These are phyloP conservation scores for Pyrus pyrifolia DNA, from an alignment of 306 rosid species.

Conservation along the genomic window DNA sequence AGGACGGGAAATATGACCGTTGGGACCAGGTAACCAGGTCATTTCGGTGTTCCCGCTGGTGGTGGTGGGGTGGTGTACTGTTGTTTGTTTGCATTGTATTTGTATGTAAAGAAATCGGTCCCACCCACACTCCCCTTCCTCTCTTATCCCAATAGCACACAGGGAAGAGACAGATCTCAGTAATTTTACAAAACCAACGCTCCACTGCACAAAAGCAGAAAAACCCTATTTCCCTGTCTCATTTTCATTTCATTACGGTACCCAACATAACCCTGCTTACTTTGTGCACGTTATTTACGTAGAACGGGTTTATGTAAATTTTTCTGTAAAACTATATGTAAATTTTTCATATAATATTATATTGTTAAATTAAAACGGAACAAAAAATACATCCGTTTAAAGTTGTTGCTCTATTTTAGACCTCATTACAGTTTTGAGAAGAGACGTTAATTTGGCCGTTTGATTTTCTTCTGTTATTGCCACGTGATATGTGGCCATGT, in stretches of 20 bases:
- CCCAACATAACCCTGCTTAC: neutral
- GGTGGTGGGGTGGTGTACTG: neutral
- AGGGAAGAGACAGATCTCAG: neutral
- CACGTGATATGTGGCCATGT: constrained; percentile 52
- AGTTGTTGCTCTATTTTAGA: neutral
- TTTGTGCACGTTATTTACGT: too few relatives aligned
- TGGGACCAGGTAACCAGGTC: constrained; percentile 7
- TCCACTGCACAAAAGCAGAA: constrained; percentile 5
- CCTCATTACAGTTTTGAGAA: neutral
- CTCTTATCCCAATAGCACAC: too few relatives aligned
- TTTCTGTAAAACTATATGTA: too few relatives aligned
- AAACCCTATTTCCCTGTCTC: neutral
- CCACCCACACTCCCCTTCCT: neutral
- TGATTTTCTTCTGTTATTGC: constrained; percentile 35
- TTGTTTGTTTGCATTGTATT: neutral
- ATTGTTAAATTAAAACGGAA: too few relatives aligned
- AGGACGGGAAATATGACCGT: constrained; percentile 22
- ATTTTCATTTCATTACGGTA: constrained; percentile 33
- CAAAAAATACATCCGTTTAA: too few relatives aligned
- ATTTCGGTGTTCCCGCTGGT: neutral
- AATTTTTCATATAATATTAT: too few relatives aligned
- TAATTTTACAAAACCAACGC: constrained; percentile 13
- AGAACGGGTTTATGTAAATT: too few relatives aligned
- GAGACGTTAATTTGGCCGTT: constrained; percentile 32
- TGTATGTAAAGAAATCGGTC: too few relatives aligned